These are phyloP conservation scores for Pelargonium exstipulatum DNA, from an alignment of 441 rosid genomes.

Conservation along the genomic window DNA sequence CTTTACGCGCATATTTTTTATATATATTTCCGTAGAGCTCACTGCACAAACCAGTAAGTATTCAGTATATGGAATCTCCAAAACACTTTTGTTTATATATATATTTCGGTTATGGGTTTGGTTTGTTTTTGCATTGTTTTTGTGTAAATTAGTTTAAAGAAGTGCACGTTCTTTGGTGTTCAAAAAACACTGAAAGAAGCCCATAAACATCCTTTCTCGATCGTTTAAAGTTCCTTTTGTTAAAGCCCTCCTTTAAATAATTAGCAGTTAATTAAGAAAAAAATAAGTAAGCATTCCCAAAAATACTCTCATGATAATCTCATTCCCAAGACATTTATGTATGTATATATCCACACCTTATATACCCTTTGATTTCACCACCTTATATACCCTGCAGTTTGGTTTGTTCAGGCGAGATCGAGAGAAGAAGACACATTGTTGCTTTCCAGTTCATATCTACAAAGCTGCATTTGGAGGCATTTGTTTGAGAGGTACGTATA, in stretches of 20 bases:
- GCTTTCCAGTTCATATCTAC: no score
- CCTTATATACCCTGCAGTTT: no score
- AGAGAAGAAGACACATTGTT: no score
- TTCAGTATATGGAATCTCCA: background rate
- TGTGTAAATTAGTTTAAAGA: constrained; percentile 2
- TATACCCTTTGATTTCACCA: no score
- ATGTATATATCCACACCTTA: background rate
- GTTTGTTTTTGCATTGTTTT: no score
- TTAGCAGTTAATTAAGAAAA: constrained; percentile 19
- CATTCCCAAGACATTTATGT: background rate
- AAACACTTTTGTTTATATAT: constrained; percentile 10
- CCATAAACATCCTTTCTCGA: constrained; percentile 18
- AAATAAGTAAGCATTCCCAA: background rate
- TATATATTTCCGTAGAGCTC: no score
- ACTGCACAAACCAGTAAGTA: background rate
- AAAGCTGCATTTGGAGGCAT: no score
- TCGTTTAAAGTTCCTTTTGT: constrained; percentile 25
- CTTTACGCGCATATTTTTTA: no score
- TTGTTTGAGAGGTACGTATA: no score
- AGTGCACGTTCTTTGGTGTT: constrained; percentile 20
- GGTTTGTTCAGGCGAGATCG: no score
- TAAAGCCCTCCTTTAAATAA: constrained; percentile 15
- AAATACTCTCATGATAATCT: constrained; percentile 8
- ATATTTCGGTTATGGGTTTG: background rate
- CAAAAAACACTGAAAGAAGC: no score